phyloP scores from a whole-genome alignment of 257 asterid genomes.

The Cruciata laevipes region DNA sequence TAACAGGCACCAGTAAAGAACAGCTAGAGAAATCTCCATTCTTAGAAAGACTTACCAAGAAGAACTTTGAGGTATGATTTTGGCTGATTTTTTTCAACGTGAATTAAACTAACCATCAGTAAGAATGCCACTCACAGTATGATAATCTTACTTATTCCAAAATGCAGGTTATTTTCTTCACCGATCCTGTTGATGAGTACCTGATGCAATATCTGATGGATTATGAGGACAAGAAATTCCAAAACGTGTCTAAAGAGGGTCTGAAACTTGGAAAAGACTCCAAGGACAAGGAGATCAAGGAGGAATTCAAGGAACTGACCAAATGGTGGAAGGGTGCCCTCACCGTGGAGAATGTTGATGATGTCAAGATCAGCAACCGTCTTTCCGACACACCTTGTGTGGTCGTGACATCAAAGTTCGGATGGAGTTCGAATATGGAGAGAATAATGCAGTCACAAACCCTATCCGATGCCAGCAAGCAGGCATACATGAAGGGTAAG shows the following conservation, averaged over 20 bases:
- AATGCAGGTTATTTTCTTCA: slow-evolving; percentile 74
- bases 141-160: neutral
- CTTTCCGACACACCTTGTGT: slow-evolving; percentile 80
- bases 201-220: slow-evolving; percentile 95
- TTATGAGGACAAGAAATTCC: slow-evolving; percentile 86
- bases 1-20: slow-evolving; percentile 91
- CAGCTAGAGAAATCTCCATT: slow-evolving; percentile 95
- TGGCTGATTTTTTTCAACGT: neutral
- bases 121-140: neutral
- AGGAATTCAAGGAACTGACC: slow-evolving; percentile 67
- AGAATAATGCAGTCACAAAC: slow-evolving; percentile 94
- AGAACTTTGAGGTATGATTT: slow-evolving; percentile 63
- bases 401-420: slow-evolving; percentile 78
- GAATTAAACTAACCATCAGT: neutral
- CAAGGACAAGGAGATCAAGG: slow-evolving; percentile 77
- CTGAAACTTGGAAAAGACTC: slow-evolving; percentile 76
- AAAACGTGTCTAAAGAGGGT: slow-evolving; percentile 89
- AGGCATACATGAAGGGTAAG: slow-evolving; percentile 92
- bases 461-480: slow-evolving; percentile 69
- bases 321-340: slow-evolving; percentile 92
- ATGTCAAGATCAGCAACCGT: slow-evolving; percentile 87
- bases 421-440: slow-evolving; percentile 94
- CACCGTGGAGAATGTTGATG: slow-evolving; percentile 73
- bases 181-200: slow-evolving; percentile 90
- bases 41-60: slow-evolving; percentile 87